Evolutionary conservation across 306 rosid species (phyloP).

Genomic region (Rosa rugosa): DNA sequence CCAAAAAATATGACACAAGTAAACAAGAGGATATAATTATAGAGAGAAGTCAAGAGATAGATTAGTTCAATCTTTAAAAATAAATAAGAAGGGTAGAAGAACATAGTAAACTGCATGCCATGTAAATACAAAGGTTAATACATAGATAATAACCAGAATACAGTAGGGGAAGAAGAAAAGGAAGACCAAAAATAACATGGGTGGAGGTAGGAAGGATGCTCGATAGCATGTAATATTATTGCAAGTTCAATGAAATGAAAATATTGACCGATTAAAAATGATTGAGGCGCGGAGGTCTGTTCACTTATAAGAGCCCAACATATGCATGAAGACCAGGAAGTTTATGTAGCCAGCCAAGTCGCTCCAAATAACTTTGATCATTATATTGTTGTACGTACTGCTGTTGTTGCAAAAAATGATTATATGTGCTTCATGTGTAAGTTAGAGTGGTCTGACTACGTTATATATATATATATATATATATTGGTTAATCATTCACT

Average conservation of each 20-base stretch:
- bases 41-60: neutral
- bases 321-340: neutral
- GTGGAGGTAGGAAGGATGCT: neutral
- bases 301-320: neutral
- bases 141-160: no score
- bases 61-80: neutral
- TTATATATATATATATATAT: no score
- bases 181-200: no score
- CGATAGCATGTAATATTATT: neutral
- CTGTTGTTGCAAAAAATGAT: neutral
- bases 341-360: neutral
- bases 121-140: neutral
- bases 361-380: neutral
- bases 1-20: conserved; percentile 6
- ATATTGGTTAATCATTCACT: neutral
- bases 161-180: no score
- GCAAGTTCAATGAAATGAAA: neutral
- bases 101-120: neutral
- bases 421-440: neutral
- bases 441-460: neutral
- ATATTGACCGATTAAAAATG: neutral
- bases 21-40: neutral
- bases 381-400: neutral
- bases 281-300: neutral
- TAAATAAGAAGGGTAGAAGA: neutral